phyloP scores from a whole-genome alignment of 2,329 filamentous ascomycete species.

The Venturiaceae sp. region DNA sequence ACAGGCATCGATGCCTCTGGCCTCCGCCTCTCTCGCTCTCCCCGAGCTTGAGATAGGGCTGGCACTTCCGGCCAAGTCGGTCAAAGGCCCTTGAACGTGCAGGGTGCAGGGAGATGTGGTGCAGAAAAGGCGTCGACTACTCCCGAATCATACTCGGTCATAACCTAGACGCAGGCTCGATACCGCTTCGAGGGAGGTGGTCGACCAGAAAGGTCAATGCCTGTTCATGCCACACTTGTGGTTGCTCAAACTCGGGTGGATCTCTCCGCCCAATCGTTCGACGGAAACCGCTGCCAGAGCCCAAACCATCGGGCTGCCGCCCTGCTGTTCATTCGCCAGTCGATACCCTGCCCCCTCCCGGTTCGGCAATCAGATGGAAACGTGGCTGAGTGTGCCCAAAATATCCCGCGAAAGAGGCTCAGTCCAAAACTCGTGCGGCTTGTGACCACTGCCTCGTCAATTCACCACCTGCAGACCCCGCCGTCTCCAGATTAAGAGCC shows the following conservation, averaged over 20 bases:
- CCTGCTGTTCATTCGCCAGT: neutral
- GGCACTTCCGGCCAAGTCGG: neutral
- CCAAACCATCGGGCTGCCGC: neutral
- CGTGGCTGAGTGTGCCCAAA: neutral
- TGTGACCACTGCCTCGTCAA: neutral
- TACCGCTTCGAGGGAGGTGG: neutral
- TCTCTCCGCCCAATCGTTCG: neutral
- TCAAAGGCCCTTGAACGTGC: neutral
- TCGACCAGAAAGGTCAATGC: neutral
- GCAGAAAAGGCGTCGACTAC: neutral
- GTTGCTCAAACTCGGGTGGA: neutral
- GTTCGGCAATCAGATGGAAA: too few relatives aligned
- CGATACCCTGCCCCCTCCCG: neutral
- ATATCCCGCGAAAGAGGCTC: neutral
- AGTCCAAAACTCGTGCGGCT: neutral
- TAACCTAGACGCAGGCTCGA: neutral
- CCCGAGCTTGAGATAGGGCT: conserved; percentile 5
- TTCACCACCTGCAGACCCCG: neutral
- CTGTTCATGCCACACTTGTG: neutral
- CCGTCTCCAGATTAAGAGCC: too few relatives aligned
- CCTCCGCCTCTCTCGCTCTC: conserved; percentile 1
- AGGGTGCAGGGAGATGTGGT: neutral
- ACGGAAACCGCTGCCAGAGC: neutral
- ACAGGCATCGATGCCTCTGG: neutral
- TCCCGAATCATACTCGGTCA: neutral